Percentiles rank a stretch among this genome's conserved stretches.
phyloP scores from a whole-genome alignment of 2,329 filamentous ascomycete genomes.

The Aspergillus pseudoviridinutans region DNA sequence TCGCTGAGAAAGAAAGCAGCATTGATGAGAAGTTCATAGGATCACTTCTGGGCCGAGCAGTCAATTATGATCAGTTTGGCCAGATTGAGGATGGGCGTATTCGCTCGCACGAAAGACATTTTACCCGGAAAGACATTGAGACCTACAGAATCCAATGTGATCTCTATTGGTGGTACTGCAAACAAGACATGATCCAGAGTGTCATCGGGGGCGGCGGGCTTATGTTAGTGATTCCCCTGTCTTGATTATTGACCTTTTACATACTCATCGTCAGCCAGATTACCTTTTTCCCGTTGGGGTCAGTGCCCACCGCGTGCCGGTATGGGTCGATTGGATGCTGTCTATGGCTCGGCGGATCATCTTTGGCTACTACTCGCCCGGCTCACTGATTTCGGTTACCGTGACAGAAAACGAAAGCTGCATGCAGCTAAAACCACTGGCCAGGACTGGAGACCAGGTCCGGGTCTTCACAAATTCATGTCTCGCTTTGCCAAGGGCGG shows the following conservation, averaged over 20 bases:
- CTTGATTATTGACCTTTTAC: neutral
- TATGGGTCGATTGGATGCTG: conserved; percentile 69
- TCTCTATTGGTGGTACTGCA: conserved; percentile 92
- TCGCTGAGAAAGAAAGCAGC: conserved; percentile 42
- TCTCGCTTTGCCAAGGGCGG: conserved; percentile 22
- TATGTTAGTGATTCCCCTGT: conserved; percentile 59
- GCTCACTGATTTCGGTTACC: conserved; percentile 71
- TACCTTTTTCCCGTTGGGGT: conserved; percentile 77
- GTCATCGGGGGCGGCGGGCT: conserved; percentile 79
- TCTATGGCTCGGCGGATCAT: conserved; percentile 88
- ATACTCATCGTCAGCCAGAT: conserved; percentile 47
- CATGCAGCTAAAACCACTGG: conserved; percentile 60
- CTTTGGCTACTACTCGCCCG: conserved; percentile 77
- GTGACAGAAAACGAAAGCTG: conserved; percentile 74
- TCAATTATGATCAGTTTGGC: conserved; percentile 58
- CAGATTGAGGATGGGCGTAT: conserved; percentile 38
- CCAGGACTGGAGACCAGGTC: conserved; percentile 53
- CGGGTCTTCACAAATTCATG: conserved; percentile 44
- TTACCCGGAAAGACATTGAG: conserved; percentile 62
- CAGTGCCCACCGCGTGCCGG: conserved; percentile 82
- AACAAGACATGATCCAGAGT: conserved; percentile 90
- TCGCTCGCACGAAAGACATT: conserved; percentile 27
- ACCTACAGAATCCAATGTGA: conserved; percentile 79
- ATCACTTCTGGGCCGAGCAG: conserved; percentile 52
- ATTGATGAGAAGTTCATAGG: conserved; percentile 58